These are phyloP conservation scores for Saccharomyces eubayanus DNA, from an alignment of 805 yeast species.

Conservation along the genomic window DNA sequence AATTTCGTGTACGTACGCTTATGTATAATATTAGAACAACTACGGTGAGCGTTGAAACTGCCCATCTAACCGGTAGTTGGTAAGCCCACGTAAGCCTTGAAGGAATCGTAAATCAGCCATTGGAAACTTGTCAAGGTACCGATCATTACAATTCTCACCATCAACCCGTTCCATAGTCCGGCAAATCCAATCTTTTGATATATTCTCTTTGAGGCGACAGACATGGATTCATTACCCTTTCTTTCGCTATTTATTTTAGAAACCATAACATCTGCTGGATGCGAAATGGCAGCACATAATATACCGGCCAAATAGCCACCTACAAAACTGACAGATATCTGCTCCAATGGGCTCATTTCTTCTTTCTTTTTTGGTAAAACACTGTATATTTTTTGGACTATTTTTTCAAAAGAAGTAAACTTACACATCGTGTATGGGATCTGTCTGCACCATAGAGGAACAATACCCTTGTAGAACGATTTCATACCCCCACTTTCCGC, in stretches of 20 bases:
- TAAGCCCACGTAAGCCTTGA: slow-evolving; percentile 87
- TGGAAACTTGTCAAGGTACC: slow-evolving; percentile 96
- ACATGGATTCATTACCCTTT: slow-evolving; percentile 59
- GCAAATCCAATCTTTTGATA: slow-evolving; percentile 76
- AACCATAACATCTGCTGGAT: slow-evolving; percentile 99
- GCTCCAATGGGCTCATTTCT: slow-evolving; percentile 64
- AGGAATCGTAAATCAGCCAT: slow-evolving; percentile 94
- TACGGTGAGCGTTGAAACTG: not conserved
- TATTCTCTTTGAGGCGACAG: slow-evolving; percentile 62
- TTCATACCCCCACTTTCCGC: slow-evolving; percentile 56
- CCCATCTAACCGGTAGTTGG: slow-evolving; percentile 81
- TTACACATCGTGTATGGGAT: slow-evolving; percentile 98
- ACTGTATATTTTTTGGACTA: slow-evolving; percentile 71
- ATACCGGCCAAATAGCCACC: slow-evolving; percentile 98
- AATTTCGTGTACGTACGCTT: not conserved
- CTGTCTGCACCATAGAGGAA: slow-evolving; percentile 93
- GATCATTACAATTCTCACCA: slow-evolving; percentile 91
- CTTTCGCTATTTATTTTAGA: slow-evolving; percentile 71
- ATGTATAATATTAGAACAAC: not conserved
- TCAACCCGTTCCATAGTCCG: slow-evolving; percentile 93
- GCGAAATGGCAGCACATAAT: slow-evolving; percentile 90
- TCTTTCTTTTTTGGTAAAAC: slow-evolving; percentile 64
- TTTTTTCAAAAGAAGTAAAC: slow-evolving; percentile 88
- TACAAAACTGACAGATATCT: slow-evolving; percentile 88
- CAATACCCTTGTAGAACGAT: slow-evolving; percentile 79